Base-by-base conservation (phyloP, 192 early-diverging fungal species). In the Coemansia sp. region DNA sequence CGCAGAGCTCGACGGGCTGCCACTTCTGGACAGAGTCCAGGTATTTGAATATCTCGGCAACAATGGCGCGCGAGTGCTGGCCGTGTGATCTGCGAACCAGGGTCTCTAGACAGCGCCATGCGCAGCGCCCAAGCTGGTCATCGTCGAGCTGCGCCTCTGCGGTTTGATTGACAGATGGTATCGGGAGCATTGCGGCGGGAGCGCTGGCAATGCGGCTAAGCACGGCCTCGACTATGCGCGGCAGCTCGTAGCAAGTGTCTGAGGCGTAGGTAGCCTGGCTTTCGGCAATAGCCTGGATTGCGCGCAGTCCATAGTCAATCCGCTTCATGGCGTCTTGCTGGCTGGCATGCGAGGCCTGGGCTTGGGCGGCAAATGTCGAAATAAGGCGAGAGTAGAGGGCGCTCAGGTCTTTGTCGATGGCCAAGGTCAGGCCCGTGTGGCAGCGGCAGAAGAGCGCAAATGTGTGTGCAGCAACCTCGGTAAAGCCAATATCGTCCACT, bases 391-490 rank as follows among this genome's bases (percentile, higher is more conserved):
- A 86, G 69, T 91, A 93, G 35, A 86, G 57, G 0, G 71, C 40
- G 24, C 79, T 71, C n/a, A 88, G 79, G 36, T 85, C 83, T 12
- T 51, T 66, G 73, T 97, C 93, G 37, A 94, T 89, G 46, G 84
- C 87, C 15, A 94, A 70, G 1, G 87, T 89, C 6, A 88, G 80
- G 0, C 89, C 89, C 38, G 93, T 86, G 59, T 95, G 91, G 63
- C 85, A 71, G 9, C 49, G 63, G 67, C 90, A 91, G 72, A 94
- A 96, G 15, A 82, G 68, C 0, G 86, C 83, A 77, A 94, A 95
- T 66, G 89, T 89, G 36, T 71, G 77, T 32, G 87, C 84, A 45
- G 89, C 89, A 2, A 84, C 73, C 54, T 85, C 61, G 1, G 89
- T 62, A 38, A 95, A 72, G 37, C 86, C 89, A n/a, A 78, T 40